A percentile compares a stretch with the other conserved stretches of the same genome.
Conservation (phyloP, 2,329 filamentous ascomycete genomes). For the Apiospora malaysiana region DNA sequence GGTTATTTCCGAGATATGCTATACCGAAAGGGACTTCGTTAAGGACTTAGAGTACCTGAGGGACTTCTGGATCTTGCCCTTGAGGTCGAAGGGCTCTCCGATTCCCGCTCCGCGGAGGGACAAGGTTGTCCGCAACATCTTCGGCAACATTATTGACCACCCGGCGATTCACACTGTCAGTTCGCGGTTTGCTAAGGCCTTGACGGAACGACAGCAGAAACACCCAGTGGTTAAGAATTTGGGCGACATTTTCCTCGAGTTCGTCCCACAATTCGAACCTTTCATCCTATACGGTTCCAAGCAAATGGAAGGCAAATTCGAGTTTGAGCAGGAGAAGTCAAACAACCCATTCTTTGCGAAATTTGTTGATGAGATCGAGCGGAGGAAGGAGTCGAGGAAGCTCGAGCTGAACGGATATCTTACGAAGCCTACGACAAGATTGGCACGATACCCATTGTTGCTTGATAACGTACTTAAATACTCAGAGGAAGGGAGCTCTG, state of each 20-base stretch:
- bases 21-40: slow-evolving; percentile 97
- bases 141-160: slow-evolving; percentile 89
- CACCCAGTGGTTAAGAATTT: slow-evolving; percentile 86
- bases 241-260: slow-evolving; percentile 93
- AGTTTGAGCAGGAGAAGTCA: slow-evolving; percentile 95
- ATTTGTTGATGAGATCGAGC: slow-evolving; percentile 96
- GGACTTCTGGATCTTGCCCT: slow-evolving; percentile 97
- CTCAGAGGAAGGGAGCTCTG: slow-evolving; percentile 85
- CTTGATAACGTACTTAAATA: slow-evolving; percentile 92
- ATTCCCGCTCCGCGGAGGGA: slow-evolving; percentile 89
- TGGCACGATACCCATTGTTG: slow-evolving; percentile 91
- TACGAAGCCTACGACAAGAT: slow-evolving; percentile 93
- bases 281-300: slow-evolving; percentile 97
- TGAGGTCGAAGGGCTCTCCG: slow-evolving; percentile 81
- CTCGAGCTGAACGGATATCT: slow-evolving; percentile 96
- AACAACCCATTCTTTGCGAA: slow-evolving; percentile 83
- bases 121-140: slow-evolving; percentile 91
- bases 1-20: slow-evolving; percentile 97
- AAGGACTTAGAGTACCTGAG: slow-evolving; percentile 97
- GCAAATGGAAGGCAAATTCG: slow-evolving; percentile 95
- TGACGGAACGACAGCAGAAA: slow-evolving; percentile 91
- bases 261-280: slow-evolving; percentile 88
- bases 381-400: slow-evolving; percentile 95
- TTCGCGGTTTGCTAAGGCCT: slow-evolving; percentile 81
- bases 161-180: slow-evolving; percentile 87